Conservation (phyloP, 169 alveolate species). For the Plasmodium ovale region DNA sequence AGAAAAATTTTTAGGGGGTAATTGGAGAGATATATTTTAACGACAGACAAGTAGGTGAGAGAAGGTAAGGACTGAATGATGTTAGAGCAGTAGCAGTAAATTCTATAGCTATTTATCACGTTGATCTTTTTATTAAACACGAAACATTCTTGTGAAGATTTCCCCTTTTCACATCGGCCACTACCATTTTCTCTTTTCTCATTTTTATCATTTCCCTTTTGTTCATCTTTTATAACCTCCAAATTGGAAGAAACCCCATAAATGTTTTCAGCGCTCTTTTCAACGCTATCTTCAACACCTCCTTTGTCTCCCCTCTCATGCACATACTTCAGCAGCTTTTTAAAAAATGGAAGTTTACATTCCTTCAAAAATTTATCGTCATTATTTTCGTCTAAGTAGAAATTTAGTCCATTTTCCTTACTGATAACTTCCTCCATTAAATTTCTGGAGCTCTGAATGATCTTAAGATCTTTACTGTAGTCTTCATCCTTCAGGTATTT, state of each 20-base stretch:
- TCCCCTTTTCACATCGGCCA: not conserved
- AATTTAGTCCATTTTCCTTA: slow-evolving; percentile 64
- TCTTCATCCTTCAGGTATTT: slow-evolving; percentile 65
- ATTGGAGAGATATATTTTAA: slow-evolving; percentile 47
- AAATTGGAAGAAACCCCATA: not conserved
- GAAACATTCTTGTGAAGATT: slow-evolving; percentile 2
- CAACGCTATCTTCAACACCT: not conserved
- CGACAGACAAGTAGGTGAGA: slow-evolving; percentile 57
- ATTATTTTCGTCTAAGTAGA: slow-evolving; percentile 36
- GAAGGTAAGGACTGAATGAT: slow-evolving; percentile 70
- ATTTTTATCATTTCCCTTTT: not conserved
- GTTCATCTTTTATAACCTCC: not conserved
- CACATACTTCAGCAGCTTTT: slow-evolving; percentile 29
- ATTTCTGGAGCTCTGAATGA: slow-evolving; percentile 19
- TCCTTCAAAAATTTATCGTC: slow-evolving; percentile 36
- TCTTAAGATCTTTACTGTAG: slow-evolving; percentile 35
- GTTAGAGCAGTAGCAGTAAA: slow-evolving; percentile 46
- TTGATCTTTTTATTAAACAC: slow-evolving; percentile 57
- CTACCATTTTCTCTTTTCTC: no score
- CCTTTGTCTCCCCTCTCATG: not conserved
- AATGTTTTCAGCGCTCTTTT: not conserved
- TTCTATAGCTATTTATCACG: slow-evolving; percentile 44
- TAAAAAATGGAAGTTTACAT: slow-evolving; percentile 45
- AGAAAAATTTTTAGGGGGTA: slow-evolving; percentile 68
- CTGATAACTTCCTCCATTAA: slow-evolving; percentile 59